Base-by-base conservation (phyloP, 1,139 yeast genomes). In the Debaryomyces coudertii region DNA sequence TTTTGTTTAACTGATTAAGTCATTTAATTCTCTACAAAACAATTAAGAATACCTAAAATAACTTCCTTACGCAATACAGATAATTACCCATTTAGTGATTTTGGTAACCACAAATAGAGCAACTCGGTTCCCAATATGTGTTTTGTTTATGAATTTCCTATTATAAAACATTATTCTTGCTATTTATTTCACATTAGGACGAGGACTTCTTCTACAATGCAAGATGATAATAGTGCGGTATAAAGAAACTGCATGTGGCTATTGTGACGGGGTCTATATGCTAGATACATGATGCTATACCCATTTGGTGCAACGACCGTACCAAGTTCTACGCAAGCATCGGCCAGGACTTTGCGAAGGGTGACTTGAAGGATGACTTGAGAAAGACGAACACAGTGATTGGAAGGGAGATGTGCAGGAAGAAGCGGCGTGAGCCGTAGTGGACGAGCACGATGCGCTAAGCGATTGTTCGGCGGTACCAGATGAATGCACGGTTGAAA, bases 271-370 rank as follows among this genome's bases (percentile, higher is more conserved):
- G 23, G 41, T 38, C 27, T 38, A 38, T 38, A 27, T 38, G 35
- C 41, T 38, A 38, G 30, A 36, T 52, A 29, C 41, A 29, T 38
- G 27, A 36, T 38, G 34, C 18, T 12, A 20, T 18, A 15, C 54
- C 77, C 77, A 74, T 56, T 68, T 54, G 14, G 55, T 47, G 49
- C 79, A 74, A 76, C 77, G 72, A 3, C 79, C 79, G 50, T 73
- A 74, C 79, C 79, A 74, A 1, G 77, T 71, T 47, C 79, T 55
- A 52, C 69, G 59, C 37, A 73, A 54, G 52, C 79, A 74, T 53
- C 72, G 73, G 49, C 64, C 54, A 3, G 74, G 72, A 4, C 48
- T 48, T 5, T 50, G 56, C 18, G 55, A 47, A 9, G 53, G 58
- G 16, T 5, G 47, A 37, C 9, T 50, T 55, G 5, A 51, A 22